These are phyloP conservation scores for Mucuna pruriens DNA, from an alignment of 306 rosid genomes.

Conservation along the genomic window DNA sequence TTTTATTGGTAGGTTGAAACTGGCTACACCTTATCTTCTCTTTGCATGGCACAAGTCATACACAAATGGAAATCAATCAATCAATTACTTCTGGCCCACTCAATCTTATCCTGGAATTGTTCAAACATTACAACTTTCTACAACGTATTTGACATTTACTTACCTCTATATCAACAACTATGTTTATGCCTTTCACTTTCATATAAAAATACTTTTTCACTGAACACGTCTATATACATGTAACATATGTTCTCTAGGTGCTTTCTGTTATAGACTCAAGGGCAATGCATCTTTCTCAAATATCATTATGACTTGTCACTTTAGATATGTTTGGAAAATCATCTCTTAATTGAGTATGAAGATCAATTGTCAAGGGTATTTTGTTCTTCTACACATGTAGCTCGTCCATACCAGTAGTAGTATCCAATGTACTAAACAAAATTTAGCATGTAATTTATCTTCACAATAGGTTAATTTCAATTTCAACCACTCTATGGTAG, in stretches of 20 bases:
- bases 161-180: slow-evolving; percentile 13
- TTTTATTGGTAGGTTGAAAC: not conserved
- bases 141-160: not conserved
- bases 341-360: slow-evolving; percentile 19
- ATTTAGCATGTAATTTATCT: not conserved
- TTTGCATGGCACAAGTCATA: not conserved
- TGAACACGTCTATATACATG: not conserved
- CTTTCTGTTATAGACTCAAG: not conserved
- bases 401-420: not conserved
- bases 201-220: not conserved
- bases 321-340: not conserved
- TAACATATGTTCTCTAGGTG: slow-evolving; percentile 10
- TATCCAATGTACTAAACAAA: not conserved
- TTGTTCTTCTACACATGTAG: not conserved
- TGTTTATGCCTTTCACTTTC: not conserved
- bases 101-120: not conserved
- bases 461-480: not conserved
- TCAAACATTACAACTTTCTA: slow-evolving; percentile 3
- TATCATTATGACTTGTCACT: not conserved
- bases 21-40: not conserved
- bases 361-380: not conserved
- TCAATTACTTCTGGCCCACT: not conserved
- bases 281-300: slow-evolving; percentile 12
- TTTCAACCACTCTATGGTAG: slow-evolving; percentile 2
- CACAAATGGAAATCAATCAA: not conserved